Evolutionary conservation across 2,329 filamentous ascomycete genomes (phyloP).

Genomic region (Chalaropsis ovoidea): DNA sequence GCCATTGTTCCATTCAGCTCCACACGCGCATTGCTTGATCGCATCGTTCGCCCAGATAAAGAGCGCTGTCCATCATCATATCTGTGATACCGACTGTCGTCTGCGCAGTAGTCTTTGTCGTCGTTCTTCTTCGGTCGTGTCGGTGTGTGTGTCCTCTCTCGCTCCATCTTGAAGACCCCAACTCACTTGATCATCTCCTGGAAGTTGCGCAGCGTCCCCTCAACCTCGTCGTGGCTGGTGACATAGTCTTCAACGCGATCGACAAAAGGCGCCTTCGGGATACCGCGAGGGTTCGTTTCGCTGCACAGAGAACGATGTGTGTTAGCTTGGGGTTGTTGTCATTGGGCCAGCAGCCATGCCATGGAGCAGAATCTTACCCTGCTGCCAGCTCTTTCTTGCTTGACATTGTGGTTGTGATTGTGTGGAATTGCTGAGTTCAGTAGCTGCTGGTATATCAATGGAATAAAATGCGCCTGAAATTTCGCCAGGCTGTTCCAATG

Average conservation of each 20-base stretch:
- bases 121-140: not conserved
- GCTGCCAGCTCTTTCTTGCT: conserved; percentile 21
- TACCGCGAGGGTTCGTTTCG: conserved; percentile 68
- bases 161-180: not conserved
- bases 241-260: conserved; percentile 86
- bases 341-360: not conserved
- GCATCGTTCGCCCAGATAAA: not conserved
- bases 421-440: not conserved
- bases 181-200: conserved; percentile 88
- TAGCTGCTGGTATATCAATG: not conserved
- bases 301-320: conserved; percentile 29
- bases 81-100: not conserved
- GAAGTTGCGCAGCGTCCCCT: conserved; percentile 69
- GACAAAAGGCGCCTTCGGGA: conserved; percentile 74
- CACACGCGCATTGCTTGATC: not conserved
- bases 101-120: not conserved
- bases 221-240: conserved; percentile 64
- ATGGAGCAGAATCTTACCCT: conserved; percentile 19
- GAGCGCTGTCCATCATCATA: not conserved
- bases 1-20: not conserved
- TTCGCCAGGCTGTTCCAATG: not conserved
- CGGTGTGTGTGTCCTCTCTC: conserved; percentile 12
- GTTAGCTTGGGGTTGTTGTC: not conserved
- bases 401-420: conserved; percentile 16
- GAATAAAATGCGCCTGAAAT: not conserved